These are phyloP conservation scores for Paraphaeosphaeria minitans DNA, from an alignment of 2,329 filamentous ascomycete species.

Conservation along the genomic window DNA sequence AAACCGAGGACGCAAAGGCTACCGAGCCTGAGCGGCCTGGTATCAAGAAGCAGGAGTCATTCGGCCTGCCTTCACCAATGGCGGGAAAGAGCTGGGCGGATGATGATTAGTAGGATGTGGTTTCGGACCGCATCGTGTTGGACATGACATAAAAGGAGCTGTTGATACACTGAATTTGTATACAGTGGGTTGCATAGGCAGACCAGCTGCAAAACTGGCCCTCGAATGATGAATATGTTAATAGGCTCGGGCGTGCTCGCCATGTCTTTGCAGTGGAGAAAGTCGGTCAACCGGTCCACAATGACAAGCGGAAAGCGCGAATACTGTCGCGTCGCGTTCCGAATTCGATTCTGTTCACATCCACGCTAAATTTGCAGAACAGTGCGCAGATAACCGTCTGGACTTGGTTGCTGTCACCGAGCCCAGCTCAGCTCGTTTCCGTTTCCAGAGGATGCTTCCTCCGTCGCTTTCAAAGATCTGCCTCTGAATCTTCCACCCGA, in stretches of 20 bases:
- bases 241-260: not conserved
- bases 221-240: not conserved
- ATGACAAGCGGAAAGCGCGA: too few species aligned
- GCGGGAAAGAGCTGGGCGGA: constrained; percentile 52
- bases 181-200: not conserved
- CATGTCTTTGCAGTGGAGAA: too few species aligned
- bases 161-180: not conserved
- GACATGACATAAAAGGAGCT: not conserved
- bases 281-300: too few species aligned
- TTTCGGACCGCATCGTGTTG: not conserved
- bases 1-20: constrained; percentile 20
- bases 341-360: too few species aligned
- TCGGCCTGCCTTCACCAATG: constrained; percentile 38
- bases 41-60: constrained; percentile 39
- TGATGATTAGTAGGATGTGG: constrained; percentile 24
- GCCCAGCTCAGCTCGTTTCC: too few species aligned
- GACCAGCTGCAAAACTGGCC: not conserved
- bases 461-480: too few species aligned
- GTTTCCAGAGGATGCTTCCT: too few species aligned
- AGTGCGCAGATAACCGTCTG: too few species aligned
- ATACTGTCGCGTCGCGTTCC: too few species aligned
- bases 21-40: constrained; percentile 29
- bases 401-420: too few species aligned
- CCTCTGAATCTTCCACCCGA: too few species aligned
- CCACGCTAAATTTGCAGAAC: too few species aligned